Base-by-base conservation (phyloP, 208 protist genomes). In the Trypanosoma boissoni region DNA sequence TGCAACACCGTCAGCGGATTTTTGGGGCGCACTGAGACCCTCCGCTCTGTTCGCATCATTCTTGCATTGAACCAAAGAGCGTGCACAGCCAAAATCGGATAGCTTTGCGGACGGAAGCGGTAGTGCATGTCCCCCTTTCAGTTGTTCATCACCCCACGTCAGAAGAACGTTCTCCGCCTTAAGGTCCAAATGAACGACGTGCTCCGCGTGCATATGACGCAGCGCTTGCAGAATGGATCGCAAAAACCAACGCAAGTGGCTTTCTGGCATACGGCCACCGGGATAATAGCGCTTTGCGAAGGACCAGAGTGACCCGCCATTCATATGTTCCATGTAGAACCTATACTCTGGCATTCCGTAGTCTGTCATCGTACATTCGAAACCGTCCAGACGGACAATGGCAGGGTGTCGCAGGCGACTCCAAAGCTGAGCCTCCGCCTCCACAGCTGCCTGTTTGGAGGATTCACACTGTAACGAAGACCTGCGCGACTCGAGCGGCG, bases 341-440 rank as follows among this genome's bases (percentile, higher is more conserved):
- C 70, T 70, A 23, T 45, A 62, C 10, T 44, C 27, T 20, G 32
- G 7, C 9, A 10, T 43, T 3, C 56, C 31, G 9, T 90, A 27
- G 21, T 71, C 68, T 18, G 77, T 69, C 18, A 53, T 41, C 2
- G 41, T 14, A 1, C 62, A 68, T 52, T 95, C 88, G 24, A 91
- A 78, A 21, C 87, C 86, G 34, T 72, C 68, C 10, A 91, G 45
- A 37, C 58, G 48, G 1, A 96, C 85, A 37, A 95, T 52, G 62
- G 93, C 88, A 0, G 58, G 63, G 58, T 96, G 91, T 21, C 75
- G 50, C 9, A 95, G 42, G 44, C 86, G 84, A 52, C 80, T 86
- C 69, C 91, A 68, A 45, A 96, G 82, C 9, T 74, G 67, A 43
- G 92, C 87, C 41, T 94, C 86, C 18, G 55, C 51, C 16, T 62